Evolutionary conservation across 2,329 filamentous ascomycete species (phyloP), one percentile per base, ranked within the genome.

Genomic region (Huntiella moniliformis): DNA sequence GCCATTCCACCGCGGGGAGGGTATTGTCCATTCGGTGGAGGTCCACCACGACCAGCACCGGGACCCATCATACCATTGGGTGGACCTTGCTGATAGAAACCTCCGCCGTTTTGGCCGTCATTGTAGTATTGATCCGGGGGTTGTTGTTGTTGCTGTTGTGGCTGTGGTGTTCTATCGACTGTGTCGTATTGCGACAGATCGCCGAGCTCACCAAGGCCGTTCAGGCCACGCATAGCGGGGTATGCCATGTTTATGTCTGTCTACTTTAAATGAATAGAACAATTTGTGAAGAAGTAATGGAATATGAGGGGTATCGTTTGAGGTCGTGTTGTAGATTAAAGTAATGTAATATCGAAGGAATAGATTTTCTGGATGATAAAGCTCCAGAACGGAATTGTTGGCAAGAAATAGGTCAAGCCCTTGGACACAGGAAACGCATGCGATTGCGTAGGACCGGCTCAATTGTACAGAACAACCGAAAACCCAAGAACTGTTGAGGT

Each of bases 61-160:
- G 28, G 57, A 56, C 15, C 57, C 60, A 11, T 50, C 42, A 10
- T 40, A 38, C 11, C 66, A 51, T 66, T 65, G 12, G 55, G 63
- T 4, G 61, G 62, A 45, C 65, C 65, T 33, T 56, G 57, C 43
- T 64, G 63, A 18, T 63, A 61, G 13, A 67, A 65, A 40, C 65
- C 62, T 16, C 64, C 66, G 49, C 67, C 63, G 42, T 59, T 64
- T 50, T 70, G 64, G 11, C 62, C 63, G 42, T 67, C 62, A 65
- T 54, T 68, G 64, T 61, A 61, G 50, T 67, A 70, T 50, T 61
- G 64, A 50, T 61, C 63, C 51, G 70, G 65, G 54, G 71, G 72
- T 28, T 31, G 35, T 18, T 37, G 33, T 37, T 36, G 33, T 18
- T 41, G 17, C 6, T 36, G 35, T 18, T 41, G 44, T 16, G 34